These are phyloP conservation scores for Parastagonospora nodorum DNA, from an alignment of 2,329 filamentous ascomycete species.

Conservation along the genomic window DNA sequence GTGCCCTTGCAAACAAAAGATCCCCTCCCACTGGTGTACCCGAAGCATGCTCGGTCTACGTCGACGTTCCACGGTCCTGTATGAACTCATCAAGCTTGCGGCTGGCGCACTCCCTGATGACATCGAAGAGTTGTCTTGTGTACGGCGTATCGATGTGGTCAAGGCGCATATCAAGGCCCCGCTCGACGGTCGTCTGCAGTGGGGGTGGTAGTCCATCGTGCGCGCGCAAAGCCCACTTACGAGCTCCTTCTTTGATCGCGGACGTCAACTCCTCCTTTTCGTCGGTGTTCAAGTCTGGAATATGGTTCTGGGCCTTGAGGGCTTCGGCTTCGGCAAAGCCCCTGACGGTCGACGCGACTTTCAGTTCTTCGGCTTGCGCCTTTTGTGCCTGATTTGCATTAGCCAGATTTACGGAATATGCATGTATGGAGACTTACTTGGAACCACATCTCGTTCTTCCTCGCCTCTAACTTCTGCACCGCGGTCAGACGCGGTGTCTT, in stretches of 20 bases:
- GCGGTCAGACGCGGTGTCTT: conserved; percentile 5
- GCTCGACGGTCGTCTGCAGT: conserved; percentile 1
- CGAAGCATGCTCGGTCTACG: neutral
- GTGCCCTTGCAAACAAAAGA: neutral
- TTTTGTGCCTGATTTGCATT: neutral
- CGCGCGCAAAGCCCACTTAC: conserved; percentile 14
- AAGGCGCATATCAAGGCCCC: conserved; percentile 20
- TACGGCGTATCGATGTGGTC: conserved; percentile 12
- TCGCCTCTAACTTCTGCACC: neutral
- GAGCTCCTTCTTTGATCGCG: conserved; percentile 12
- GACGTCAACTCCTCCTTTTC: conserved; percentile 13
- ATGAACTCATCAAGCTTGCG: conserved; percentile 5
- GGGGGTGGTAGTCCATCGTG: conserved; percentile 5
- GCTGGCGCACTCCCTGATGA: conserved; percentile 7
- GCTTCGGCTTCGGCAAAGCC: conserved; percentile 9
- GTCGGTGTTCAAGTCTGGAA: conserved; percentile 15
- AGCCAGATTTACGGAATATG: conserved; percentile 1
- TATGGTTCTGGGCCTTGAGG: neutral
- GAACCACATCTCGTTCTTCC: neutral
- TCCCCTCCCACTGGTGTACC: neutral
- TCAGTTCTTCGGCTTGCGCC: neutral
- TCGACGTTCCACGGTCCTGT: conserved; percentile 2
- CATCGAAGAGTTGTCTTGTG: conserved; percentile 5
- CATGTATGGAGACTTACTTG: neutral
- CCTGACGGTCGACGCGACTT: conserved; percentile 6